Evolutionary conservation across 139 green algal species (phyloP).

Genomic region (Chlamydomonas eustigma): DNA sequence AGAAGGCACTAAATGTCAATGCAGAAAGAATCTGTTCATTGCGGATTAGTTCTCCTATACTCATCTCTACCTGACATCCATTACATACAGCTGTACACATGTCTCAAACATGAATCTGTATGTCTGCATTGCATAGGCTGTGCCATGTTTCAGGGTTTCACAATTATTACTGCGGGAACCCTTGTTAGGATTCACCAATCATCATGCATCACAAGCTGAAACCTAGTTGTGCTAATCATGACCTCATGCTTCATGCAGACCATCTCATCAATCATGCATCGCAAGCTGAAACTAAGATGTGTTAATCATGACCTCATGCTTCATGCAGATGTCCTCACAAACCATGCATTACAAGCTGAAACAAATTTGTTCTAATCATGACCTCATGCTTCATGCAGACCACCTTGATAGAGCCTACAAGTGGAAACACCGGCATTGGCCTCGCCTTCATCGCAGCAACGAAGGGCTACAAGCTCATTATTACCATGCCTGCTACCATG

Average conservation of each 20-base stretch:
- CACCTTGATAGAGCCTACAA: slow-evolving; percentile 79
- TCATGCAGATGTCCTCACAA: background rate
- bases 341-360: background rate
- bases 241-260: background rate
- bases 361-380: background rate
- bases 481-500: slow-evolving; percentile 98
- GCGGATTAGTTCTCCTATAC: background rate
- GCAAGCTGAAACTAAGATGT: background rate
- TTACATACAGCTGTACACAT: background rate
- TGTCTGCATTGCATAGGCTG: too few relatives aligned
- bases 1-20: too few relatives aligned
- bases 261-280: background rate
- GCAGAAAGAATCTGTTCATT: too few relatives aligned
- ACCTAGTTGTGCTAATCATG: background rate
- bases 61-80: background rate
- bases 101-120: background rate
- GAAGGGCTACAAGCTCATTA: slow-evolving; percentile 90
- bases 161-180: too few relatives aligned
- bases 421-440: slow-evolving; percentile 89
- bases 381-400: background rate
- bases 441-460: slow-evolving; percentile 91
- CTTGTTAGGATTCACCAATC: too few relatives aligned
- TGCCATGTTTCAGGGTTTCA: too few relatives aligned
- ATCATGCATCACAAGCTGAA: too few relatives aligned
- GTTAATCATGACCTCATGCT: background rate